A percentile compares a stretch with the other conserved stretches of the same genome.
Conservation (phyloP, 805 yeast species). For the Pichia gijzeniarum region DNA sequence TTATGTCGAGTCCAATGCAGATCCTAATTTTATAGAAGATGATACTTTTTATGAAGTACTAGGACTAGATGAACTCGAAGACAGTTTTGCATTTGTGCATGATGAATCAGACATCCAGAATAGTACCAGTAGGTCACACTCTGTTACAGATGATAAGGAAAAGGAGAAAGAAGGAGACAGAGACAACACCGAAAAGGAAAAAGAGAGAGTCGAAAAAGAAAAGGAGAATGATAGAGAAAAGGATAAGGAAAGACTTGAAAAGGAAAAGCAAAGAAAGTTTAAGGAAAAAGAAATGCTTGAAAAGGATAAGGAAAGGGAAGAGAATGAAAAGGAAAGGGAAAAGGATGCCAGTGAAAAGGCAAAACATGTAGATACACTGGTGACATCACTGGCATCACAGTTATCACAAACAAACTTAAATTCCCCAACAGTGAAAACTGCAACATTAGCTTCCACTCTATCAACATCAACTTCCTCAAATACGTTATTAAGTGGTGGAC, state of each 20-base stretch:
- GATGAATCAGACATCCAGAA: slow-evolving; percentile 10
- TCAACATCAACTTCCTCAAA: slow-evolving; percentile 10
- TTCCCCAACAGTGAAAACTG: slow-evolving; percentile 17
- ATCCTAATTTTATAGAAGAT: slow-evolving; percentile 88
- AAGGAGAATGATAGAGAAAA: slow-evolving; percentile 1
- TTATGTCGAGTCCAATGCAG: slow-evolving; percentile 90
- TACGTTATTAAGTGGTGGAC: slow-evolving; percentile 11
- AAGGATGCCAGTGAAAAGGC: background rate
- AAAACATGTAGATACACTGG: background rate
- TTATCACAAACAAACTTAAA: slow-evolving; percentile 13
- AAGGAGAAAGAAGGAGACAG: slow-evolving; percentile 5
- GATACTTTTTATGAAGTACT: slow-evolving; percentile 87
- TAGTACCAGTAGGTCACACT: slow-evolving; percentile 3
- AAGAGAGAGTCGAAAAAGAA: slow-evolving; percentile 5
- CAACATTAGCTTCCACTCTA: slow-evolving; percentile 11
- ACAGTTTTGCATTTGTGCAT: slow-evolving; percentile 23
- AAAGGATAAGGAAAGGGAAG: background rate
- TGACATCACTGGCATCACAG: slow-evolving; percentile 8
- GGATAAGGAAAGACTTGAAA: slow-evolving; percentile 1
- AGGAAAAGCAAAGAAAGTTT: background rate
- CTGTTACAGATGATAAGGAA: slow-evolving; percentile 7
- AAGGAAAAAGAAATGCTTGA: background rate
- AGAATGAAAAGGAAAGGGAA: background rate
- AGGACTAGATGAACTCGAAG: slow-evolving; percentile 51
- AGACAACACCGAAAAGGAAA: slow-evolving; percentile 1